phyloP scores from a whole-genome alignment of 2,329 filamentous ascomycete genomes.

The Corynespora cassiicola region DNA sequence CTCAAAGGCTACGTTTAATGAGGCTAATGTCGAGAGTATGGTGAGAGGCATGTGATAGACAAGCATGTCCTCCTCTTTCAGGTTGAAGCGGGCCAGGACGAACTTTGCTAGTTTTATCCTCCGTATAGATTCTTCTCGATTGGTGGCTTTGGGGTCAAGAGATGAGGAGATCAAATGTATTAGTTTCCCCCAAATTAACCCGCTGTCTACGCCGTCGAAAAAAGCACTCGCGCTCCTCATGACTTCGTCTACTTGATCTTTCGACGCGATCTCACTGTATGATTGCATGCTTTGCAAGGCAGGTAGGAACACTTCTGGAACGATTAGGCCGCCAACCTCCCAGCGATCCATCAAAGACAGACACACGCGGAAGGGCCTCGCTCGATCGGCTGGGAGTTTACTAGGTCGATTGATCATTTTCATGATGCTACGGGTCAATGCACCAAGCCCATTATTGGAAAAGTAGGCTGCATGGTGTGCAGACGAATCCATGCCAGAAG shows the following conservation, averaged over 20 bases:
- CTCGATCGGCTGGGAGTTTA: conserved; percentile 68
- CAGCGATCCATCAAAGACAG: conserved; percentile 97
- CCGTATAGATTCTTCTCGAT: conserved; percentile 56
- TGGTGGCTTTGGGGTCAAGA: conserved; percentile 57
- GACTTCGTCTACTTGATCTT: conserved; percentile 81
- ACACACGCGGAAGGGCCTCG: conserved; percentile 87
- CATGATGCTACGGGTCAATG: conserved; percentile 76
- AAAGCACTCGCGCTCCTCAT: conserved; percentile 93
- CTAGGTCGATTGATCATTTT: conserved; percentile 72
- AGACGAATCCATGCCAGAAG: conserved; percentile 48
- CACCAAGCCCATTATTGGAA: conserved; percentile 75
- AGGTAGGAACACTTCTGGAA: conserved; percentile 87
- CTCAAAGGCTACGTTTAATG: conserved; percentile 47
- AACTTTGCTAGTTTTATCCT: conserved; percentile 80
- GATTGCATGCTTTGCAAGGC: conserved; percentile 79
- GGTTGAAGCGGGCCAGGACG: conserved; percentile 86
- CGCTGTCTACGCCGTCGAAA: conserved; percentile 96
- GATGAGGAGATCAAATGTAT: conserved; percentile 66
- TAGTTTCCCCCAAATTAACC: conserved; percentile 88
- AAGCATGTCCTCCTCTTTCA: conserved; percentile 95
- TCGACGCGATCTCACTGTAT: conserved; percentile 73
- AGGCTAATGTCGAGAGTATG: conserved; percentile 66
- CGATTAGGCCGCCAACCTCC: conserved; percentile 91
- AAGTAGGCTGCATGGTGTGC: conserved; percentile 73
- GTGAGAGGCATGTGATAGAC: conserved; percentile 82